Percentiles rank a stretch among this genome's conserved stretches.
phyloP scores from a whole-genome alignment of 345 rosid genomes.

The Eucalyptus coolabah region DNA sequence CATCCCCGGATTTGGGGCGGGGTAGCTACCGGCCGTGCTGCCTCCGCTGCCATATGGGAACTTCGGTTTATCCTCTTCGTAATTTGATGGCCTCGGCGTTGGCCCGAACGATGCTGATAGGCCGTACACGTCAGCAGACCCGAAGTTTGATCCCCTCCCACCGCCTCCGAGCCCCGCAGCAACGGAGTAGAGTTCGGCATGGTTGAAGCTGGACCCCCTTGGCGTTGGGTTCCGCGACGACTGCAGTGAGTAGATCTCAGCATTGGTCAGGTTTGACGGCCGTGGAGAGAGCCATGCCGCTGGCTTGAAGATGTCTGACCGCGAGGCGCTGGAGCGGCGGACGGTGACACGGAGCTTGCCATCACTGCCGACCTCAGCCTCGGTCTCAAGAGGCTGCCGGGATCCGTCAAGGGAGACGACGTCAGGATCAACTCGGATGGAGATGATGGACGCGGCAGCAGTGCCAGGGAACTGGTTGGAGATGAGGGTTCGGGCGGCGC shows the following conservation, averaged over 20 bases:
- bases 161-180: not conserved
- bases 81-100: constrained; percentile 75
- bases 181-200: constrained; percentile 65
- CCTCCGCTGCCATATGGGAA: constrained; percentile 40
- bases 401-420: constrained; percentile 24
- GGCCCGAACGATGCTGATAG: constrained; percentile 76
- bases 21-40: constrained; percentile 30
- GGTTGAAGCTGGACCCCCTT: constrained; percentile 40
- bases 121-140: constrained; percentile 70
- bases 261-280: constrained; percentile 37
- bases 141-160: constrained; percentile 63
- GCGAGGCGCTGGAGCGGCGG: constrained; percentile 27
- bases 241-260: constrained; percentile 35
- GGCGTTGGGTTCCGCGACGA: constrained; percentile 37
- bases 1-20: constrained; percentile 86
- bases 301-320: constrained; percentile 5
- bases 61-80: constrained; percentile 46
- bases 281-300: constrained; percentile 11
- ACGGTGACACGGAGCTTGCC: constrained; percentile 40
- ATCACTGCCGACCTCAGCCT: constrained; percentile 25
- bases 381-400: constrained; percentile 23
- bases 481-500: constrained; percentile 48
- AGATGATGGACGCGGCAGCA: constrained; percentile 33
- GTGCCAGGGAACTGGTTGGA: constrained; percentile 47
- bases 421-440: constrained; percentile 33